phyloP scores from a whole-genome alignment of 495 filamentous ascomycete genomes.

The Annulohypoxylon bovei region DNA sequence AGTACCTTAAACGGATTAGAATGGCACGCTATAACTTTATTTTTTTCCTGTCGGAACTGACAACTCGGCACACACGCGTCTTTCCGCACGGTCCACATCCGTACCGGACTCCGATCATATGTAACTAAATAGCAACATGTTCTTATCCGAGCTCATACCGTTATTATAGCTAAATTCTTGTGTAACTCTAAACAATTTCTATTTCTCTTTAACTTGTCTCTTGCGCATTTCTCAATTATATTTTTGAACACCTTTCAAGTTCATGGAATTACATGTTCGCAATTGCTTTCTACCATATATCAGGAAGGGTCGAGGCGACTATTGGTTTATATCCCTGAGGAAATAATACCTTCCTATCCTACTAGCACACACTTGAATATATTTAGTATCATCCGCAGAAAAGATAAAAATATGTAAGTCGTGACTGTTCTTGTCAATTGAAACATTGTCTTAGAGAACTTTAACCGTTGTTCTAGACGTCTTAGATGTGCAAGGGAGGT shows the following conservation, averaged over 20 bases:
- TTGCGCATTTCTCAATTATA: not conserved
- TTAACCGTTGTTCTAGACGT: not conserved
- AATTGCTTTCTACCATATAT: not conserved
- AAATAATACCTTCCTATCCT: not conserved
- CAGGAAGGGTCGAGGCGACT: not conserved
- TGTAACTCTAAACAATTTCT: not conserved
- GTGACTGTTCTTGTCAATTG: not conserved
- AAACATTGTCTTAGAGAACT: slow-evolving; percentile 6
- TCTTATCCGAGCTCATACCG: not conserved
- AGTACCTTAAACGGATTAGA: slow-evolving; percentile 27
- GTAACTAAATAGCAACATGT: not conserved
- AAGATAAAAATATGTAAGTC: not conserved
- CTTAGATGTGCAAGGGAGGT: not conserved
- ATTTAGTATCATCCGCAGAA: too few relatives aligned
- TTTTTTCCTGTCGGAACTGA: slow-evolving; percentile 16
- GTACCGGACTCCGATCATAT: slow-evolving; percentile 23
- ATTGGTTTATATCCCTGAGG: not conserved
- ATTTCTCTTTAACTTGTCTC: not conserved
- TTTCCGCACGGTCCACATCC: slow-evolving; percentile 20
- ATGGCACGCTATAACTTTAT: slow-evolving; percentile 42
- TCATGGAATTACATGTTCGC: not conserved
- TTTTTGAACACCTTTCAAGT: not conserved
- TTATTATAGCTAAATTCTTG: not conserved
- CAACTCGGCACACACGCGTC: slow-evolving; percentile 15
- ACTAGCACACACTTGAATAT: not conserved